Conservation (phyloP, 208 protist genomes). For the Balamuthia mandrillaris region DNA sequence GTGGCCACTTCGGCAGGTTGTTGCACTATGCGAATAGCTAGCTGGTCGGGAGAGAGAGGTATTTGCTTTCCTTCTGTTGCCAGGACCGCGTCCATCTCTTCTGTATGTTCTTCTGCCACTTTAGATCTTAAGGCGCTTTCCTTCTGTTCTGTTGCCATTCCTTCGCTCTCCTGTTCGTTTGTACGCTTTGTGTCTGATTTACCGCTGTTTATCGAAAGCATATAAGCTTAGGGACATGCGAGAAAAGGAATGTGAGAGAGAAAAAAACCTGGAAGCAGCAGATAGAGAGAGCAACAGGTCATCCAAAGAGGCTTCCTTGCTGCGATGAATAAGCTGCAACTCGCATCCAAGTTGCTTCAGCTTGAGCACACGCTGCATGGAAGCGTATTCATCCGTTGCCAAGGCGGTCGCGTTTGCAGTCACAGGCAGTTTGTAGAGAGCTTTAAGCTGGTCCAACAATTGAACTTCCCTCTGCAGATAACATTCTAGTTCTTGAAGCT, state of each 20-base stretch:
- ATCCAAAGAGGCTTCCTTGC: neutral
- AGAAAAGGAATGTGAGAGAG: neutral
- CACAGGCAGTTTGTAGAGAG: neutral
- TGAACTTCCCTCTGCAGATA: neutral
- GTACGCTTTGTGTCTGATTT: neutral
- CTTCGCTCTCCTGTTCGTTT: neutral
- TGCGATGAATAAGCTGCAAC: neutral
- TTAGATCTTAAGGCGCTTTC: too few relatives aligned
- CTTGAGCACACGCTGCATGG: neutral
- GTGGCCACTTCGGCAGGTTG: neutral
- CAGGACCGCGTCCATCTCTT: too few relatives aligned
- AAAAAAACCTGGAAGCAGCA: neutral
- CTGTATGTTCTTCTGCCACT: too few relatives aligned
- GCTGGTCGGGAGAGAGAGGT: neutral
- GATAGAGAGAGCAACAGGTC: neutral
- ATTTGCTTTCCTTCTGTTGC: neutral
- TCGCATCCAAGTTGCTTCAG: neutral
- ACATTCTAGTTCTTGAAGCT: neutral
- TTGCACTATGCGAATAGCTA: neutral
- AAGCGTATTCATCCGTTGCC: neutral
- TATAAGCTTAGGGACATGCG: too few relatives aligned
- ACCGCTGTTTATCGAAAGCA: neutral
- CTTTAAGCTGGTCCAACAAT: neutral
- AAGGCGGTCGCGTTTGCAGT: neutral
- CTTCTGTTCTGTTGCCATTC: too few relatives aligned